These are phyloP conservation scores for Penicillium arizonense DNA, from an alignment of 495 filamentous ascomycete genomes.

Conservation along the genomic window DNA sequence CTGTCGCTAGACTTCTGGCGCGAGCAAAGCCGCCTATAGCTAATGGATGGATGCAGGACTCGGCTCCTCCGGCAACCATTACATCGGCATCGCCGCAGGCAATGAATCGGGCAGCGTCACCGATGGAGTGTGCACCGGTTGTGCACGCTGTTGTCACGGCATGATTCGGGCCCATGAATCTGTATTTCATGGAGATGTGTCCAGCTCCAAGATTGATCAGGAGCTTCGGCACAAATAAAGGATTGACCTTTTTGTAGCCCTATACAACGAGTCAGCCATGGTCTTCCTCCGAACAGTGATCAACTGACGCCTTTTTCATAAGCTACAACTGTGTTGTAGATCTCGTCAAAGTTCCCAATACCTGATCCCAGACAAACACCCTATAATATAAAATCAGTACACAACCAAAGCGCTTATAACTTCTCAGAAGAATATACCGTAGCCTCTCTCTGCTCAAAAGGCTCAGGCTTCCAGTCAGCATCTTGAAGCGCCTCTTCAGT, in stretches of 20 bases:
- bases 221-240: constrained; percentile 86
- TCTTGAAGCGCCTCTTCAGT: constrained; percentile 83
- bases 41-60: constrained; percentile 94
- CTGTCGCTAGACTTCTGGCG: constrained; percentile 78
- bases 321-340: constrained; percentile 76
- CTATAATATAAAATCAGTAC: constrained; percentile 25
- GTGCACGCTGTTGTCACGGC: constrained; percentile 92
- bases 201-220: constrained; percentile 94
- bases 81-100: constrained; percentile 86
- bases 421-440: constrained; percentile 54
- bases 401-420: not conserved
- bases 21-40: constrained; percentile 89
- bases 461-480: constrained; percentile 72
- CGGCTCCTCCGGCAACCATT: constrained; percentile 91
- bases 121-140: constrained; percentile 90
- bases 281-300: not conserved
- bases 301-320: constrained; percentile 69
- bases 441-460: constrained; percentile 60
- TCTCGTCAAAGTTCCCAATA: constrained; percentile 89
- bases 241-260: constrained; percentile 91
- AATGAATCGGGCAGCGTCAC: constrained; percentile 89
- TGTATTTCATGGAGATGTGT: constrained; percentile 89
- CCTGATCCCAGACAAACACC: constrained; percentile 95
- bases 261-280: constrained; percentile 24
- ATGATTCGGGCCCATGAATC: constrained; percentile 90